Base-by-base conservation (phyloP, 805 yeast genomes). In the Torulaspora delbrueckii region DNA sequence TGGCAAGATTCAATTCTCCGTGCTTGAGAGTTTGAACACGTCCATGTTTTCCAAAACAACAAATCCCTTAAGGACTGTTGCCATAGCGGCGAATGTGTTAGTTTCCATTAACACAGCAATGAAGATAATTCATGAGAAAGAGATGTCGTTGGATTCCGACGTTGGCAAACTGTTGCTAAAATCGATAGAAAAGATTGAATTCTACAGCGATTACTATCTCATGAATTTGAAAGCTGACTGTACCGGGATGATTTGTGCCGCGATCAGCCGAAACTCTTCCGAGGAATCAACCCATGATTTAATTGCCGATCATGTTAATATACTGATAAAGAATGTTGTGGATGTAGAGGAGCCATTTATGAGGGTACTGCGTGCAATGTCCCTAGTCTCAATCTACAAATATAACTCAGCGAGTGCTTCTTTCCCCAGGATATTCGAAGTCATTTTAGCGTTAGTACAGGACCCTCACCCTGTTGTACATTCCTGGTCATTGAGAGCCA, bases 391-490 rank as follows among this genome's bases (percentile, higher is more conserved):
- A 3, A 68, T 78, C 22, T 71, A 71, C 43, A 69, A 69, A 40
- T 69, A 67, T 46, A 71, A 64, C 42, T 64, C 75, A 0, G 62
- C 67, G 10, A 38, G 43, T 2, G 59, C 69, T 0, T 70, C 72
- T 26, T 68, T 76, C 45, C 60, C 67, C 39, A 59, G 76, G 3
- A 75, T 83, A 3, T 70, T 75, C 46, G 80, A 79, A 28, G 79
- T 87, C 4, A 58, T 81, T 2, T 63, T 74, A 31, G 81, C 85
- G 12, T 70, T 91, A 24, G 62, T 82, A 3, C 68, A 68, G 16
- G 98, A 91, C 63, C 90, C 96, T 0, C 91, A 90, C 59, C 96
- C 96, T 0, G 68, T 78, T 1, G 89, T 93, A 13, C 90, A 86
- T 59, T 74, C 78, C 44, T 83, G 89, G 74, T 73, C 91, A 0